Evolutionary conservation across 2,329 filamentous ascomycete genomes (phyloP), one percentile per base, ranked within the genome.

Genomic region (Hymenoscyphus albidus): DNA sequence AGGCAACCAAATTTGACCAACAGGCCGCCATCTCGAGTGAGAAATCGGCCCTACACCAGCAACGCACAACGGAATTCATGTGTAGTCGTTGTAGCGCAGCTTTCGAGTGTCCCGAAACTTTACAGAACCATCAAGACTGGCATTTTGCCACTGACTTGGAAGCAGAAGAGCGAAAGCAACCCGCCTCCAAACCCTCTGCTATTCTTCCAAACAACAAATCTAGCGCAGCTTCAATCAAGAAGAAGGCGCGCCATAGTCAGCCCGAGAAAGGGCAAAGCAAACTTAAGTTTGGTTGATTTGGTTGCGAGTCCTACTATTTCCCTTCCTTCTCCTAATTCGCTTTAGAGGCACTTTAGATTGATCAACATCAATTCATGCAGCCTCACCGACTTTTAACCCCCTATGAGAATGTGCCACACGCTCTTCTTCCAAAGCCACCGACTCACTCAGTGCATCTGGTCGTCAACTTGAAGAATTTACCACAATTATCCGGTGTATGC

Each of bases 121-220:
- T 87, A 58, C 84, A 88, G 69, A 93, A 91, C 77, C 95, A 99
- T 76, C 82, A 89, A 62, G 95, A 99, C 76, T 98, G 93, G 89
- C 95, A 99, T 78, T 89, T 97, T 78, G 95, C 95, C 57, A 92
- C 91, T 78, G 90, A 94, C 71, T 82, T 99, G 38, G 88, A 93
- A 69, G 83, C 87, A 64, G 68, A 74, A 67, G 70, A 74, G 57
- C 72, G 70, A 38, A 59, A 66, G 72, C 76, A 16, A 51, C 32
- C 54, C 32, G 55, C 61, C 61, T 40, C 67, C 7, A 71, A 62
- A 61, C 59, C 66, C n/a, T 51, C 65, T 56, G 57, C 65, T 40
- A 59, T 59, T 38, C 58, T 42, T 59, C 55, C 62, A n/a, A 68
- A 65, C 51, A 77, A 76, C 72, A 68, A 78, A 73, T 73, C 60